Conservation (phyloP, 2,329 filamentous ascomycete species). For the Cercospora zeina region DNA sequence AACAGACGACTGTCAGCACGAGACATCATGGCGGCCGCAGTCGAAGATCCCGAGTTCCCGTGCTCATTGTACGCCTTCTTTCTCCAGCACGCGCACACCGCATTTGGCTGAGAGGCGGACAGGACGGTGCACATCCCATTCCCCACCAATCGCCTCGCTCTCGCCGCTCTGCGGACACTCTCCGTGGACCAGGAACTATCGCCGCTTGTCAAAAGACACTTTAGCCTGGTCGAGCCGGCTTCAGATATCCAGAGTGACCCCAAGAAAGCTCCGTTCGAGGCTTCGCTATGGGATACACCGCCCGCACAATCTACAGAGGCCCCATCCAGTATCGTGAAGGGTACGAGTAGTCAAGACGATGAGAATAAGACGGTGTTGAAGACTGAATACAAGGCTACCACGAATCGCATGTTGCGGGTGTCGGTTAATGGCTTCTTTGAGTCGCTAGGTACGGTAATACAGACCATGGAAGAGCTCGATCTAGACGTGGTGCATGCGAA, state of each 20-base stretch:
- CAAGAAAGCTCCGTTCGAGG: conserved; percentile 27
- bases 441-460: conserved; percentile 76
- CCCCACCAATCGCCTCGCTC: conserved; percentile 74
- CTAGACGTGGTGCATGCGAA: conserved; percentile 68
- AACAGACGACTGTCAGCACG: not conserved
- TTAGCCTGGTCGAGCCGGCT: conserved; percentile 54
- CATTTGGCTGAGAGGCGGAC: conserved; percentile 14
- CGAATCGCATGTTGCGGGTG: conserved; percentile 94
- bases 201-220: conserved; percentile 71
- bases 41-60: conserved; percentile 27
- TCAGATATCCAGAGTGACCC: conserved; percentile 21
- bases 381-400: conserved; percentile 80
- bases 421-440: conserved; percentile 97
- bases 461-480: conserved; percentile 89
- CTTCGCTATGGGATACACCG: conserved; percentile 24
- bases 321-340: conserved; percentile 17
- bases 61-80: conserved; percentile 32
- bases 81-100: conserved; percentile 2
- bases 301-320: conserved; percentile 12
- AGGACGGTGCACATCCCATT: conserved; percentile 79
- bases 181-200: conserved; percentile 89
- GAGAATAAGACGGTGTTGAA: conserved; percentile 59
- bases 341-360: conserved; percentile 30
- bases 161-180: conserved; percentile 71
- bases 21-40: conserved; percentile 6